These are phyloP conservation scores for Phytophthora megakarya DNA, from an alignment of 352 stramenopile species.

Conservation along the genomic window DNA sequence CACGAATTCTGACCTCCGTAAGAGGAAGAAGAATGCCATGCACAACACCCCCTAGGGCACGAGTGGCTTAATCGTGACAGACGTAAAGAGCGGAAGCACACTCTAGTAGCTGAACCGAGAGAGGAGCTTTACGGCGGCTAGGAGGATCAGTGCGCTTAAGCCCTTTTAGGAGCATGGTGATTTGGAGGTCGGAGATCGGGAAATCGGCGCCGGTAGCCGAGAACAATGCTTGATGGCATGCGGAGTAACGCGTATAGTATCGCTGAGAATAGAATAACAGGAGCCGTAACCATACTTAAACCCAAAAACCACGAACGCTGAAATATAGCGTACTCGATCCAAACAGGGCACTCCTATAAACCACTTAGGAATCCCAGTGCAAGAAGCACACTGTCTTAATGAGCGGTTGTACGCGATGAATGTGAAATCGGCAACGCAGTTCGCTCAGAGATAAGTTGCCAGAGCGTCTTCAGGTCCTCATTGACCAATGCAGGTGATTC, in stretches of 20 bases:
- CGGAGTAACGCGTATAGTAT: not conserved
- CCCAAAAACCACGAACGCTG: not conserved
- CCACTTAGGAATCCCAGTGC: too few species aligned
- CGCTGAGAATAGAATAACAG: not conserved
- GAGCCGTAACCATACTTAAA: not conserved
- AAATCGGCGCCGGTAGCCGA: not conserved
- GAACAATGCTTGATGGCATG: slow-evolving; percentile 7
- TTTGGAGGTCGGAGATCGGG: not conserved
- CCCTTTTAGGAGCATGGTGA: slow-evolving; percentile 2
- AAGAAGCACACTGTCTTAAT: not conserved
- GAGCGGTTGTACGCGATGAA: not conserved
- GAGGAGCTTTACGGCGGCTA: not conserved
- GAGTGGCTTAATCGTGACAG: not conserved
- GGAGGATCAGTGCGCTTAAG: not conserved
- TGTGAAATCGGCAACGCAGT: slow-evolving; percentile 12
- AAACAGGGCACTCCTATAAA: accelerated
- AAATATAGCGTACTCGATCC: not conserved
- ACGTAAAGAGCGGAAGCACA: slow-evolving; percentile 1
- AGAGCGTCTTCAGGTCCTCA: not conserved
- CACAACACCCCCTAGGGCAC: slow-evolving; percentile 3
- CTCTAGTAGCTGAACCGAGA: slow-evolving; percentile 14
- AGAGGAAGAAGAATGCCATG: slow-evolving; percentile 21
- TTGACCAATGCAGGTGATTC: not conserved
- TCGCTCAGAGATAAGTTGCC: slow-evolving; percentile 1
- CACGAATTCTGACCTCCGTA: slow-evolving; percentile 13